These are phyloP conservation scores for Metarhizium sp. DNA, from an alignment of 2,329 filamentous ascomycete genomes.

Conservation along the genomic window DNA sequence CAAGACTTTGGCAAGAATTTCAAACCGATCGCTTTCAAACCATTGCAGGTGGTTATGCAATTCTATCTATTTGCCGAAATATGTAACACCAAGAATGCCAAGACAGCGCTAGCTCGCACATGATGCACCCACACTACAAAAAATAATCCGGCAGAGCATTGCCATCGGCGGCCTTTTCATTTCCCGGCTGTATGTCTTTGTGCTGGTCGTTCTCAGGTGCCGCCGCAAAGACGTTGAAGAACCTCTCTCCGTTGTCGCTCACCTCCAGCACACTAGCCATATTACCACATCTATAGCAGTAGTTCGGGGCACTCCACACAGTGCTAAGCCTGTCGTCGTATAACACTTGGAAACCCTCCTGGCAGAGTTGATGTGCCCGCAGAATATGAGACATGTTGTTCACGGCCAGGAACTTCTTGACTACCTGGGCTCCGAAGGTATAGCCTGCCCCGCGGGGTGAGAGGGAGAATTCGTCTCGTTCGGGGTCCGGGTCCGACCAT, in stretches of 20 bases:
- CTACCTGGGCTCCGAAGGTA: conserved; percentile 94
- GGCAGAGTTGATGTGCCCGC: conserved; percentile 94
- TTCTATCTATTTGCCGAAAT: conserved; percentile 8
- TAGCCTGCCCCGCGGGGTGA: conserved; percentile 92
- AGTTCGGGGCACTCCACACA: conserved; percentile 96
- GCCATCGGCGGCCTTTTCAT: conserved; percentile 59
- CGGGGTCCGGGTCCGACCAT: conserved; percentile 97
- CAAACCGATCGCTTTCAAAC: not conserved
- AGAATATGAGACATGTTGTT: conserved; percentile 98
- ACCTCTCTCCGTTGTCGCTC: conserved; percentile 82
- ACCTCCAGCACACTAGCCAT: conserved; percentile 96
- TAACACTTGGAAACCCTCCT: conserved; percentile 94
- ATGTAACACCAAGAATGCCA: conserved; percentile 1
- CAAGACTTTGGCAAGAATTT: not conserved
- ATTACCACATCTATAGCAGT: conserved; percentile 93
- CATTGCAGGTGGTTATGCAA: conserved; percentile 10
- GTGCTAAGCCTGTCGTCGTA: conserved; percentile 93
- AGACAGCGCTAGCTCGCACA: not conserved
- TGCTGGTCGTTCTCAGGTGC: conserved; percentile 91
- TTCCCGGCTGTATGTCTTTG: conserved; percentile 70
- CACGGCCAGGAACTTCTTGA: conserved; percentile 95
- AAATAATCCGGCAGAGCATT: conserved; percentile 63
- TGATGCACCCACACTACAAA: conserved; percentile 32
- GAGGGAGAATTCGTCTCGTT: conserved; percentile 92
- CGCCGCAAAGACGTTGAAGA: conserved; percentile 96